phyloP scores from a whole-genome alignment of 148 eudicot genomes.

The Hydrangea macrophylla region DNA sequence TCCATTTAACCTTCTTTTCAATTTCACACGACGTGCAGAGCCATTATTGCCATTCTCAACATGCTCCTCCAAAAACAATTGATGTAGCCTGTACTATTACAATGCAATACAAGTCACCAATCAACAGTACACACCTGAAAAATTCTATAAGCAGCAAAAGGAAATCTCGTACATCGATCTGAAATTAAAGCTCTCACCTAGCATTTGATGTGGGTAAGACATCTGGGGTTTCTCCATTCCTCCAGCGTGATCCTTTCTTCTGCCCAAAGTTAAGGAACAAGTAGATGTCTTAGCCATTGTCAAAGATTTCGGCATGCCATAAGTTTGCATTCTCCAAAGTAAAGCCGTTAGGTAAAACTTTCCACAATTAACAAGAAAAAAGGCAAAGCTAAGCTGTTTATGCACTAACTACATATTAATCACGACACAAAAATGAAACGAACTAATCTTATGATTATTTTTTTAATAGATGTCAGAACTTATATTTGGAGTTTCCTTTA shows the following conservation, averaged over 20 bases:
- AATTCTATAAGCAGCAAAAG: background rate
- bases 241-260: conserved; percentile 87
- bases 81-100: conserved; percentile 72
- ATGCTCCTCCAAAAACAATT: conserved; percentile 85
- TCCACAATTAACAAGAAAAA: background rate
- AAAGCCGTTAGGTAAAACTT: background rate
- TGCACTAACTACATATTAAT: background rate
- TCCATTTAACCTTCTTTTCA: conserved; percentile 80
- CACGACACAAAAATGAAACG: background rate
- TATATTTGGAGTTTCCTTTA: background rate
- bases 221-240: conserved; percentile 75
- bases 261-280: conserved; percentile 27
- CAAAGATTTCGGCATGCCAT: background rate
- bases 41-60: conserved; percentile 64
- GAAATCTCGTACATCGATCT: background rate
- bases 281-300: conserved; percentile 8
- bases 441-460: no score
- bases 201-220: conserved; percentile 66
- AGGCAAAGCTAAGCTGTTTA: background rate
- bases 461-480: background rate
- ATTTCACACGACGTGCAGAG: conserved; percentile 73
- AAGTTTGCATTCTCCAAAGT: background rate
- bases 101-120: conserved; percentile 13
- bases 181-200: conserved; percentile 46
- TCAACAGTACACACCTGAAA: conserved; percentile 6